Conservation (phyloP, 163 green algal genomes). For the Scenedesmus sp. region DNA sequence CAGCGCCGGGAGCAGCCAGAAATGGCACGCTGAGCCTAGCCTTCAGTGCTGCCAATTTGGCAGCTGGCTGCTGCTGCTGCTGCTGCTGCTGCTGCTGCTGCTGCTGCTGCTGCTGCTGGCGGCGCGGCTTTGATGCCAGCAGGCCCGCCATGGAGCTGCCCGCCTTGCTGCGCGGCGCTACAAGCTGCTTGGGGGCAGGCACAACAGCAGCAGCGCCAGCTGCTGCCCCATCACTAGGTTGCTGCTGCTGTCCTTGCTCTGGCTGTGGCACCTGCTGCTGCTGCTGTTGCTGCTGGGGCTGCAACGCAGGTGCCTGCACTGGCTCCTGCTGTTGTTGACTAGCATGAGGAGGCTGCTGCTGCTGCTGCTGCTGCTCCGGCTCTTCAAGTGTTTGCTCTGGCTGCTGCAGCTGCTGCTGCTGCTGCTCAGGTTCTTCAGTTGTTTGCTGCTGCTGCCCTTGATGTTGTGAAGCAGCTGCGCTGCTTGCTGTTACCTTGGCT, state of each 20-base stretch:
- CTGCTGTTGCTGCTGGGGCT: conserved; percentile 27
- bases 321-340: background rate
- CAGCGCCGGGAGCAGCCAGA: background rate
- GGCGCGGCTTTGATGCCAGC: conserved; percentile 17
- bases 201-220: background rate
- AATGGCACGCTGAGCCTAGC: conserved; percentile 22
- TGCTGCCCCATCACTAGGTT: background rate
- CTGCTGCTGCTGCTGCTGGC: background rate
- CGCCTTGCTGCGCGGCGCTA: background rate
- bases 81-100: conserved; percentile 17
- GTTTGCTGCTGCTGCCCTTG: background rate
- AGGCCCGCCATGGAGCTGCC: conserved; percentile 29
- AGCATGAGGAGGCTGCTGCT: background rate
- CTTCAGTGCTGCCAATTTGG: background rate
- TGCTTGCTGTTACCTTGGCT: background rate
- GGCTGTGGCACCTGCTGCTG: background rate
- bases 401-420: conserved; percentile 1
- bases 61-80: conserved; percentile 24
- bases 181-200: background rate
- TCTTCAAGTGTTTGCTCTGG: background rate
- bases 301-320: background rate
- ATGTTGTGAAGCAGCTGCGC: background rate
- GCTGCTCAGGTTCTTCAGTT: background rate
- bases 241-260: background rate
- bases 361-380: background rate